phyloP scores from a whole-genome alignment of 2,329 filamentous ascomycete species.

The Trichoderma harzianum region DNA sequence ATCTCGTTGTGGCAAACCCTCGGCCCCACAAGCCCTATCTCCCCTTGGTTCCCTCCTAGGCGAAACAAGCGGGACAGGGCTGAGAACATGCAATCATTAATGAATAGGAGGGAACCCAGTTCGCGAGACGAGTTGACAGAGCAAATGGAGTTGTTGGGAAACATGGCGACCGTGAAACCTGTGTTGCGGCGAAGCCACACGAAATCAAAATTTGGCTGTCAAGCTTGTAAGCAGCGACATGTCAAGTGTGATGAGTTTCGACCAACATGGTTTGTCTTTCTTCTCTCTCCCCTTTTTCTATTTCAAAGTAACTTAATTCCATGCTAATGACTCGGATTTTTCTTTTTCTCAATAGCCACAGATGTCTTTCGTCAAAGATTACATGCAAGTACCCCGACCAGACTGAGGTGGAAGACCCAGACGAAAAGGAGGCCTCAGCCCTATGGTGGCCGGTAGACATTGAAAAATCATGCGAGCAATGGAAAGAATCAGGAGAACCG shows the following conservation, averaged over 20 bases:
- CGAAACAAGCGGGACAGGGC: not conserved
- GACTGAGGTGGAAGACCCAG: not conserved
- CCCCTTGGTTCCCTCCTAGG: not conserved
- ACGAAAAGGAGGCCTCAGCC: not conserved
- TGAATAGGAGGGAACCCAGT: not conserved
- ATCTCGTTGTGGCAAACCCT: not conserved
- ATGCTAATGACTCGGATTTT: not conserved
- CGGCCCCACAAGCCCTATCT: not conserved
- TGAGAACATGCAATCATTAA: not conserved
- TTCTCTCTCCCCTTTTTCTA: not conserved
- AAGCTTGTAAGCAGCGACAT: conserved; percentile 7
- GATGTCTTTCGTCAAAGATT: conserved; percentile 6
- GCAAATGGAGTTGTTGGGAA: not conserved
- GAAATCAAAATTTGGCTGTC: conserved; percentile 6
- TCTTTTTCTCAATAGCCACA: not conserved
- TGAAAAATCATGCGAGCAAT: not conserved
- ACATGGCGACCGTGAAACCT: conserved; percentile 2
- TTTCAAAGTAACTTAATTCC: not conserved
- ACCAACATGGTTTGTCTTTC: conserved; percentile 2
- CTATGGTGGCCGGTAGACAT: conserved; percentile 7
- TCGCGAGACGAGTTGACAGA: not conserved
- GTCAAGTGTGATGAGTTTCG: conserved; percentile 12
- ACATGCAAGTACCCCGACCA: not conserved
- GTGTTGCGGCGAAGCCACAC: conserved; percentile 9
- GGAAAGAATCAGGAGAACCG: not conserved